phyloP scores from a whole-genome alignment of 139 green algal species.

The Axilococcus clingmanii region DNA sequence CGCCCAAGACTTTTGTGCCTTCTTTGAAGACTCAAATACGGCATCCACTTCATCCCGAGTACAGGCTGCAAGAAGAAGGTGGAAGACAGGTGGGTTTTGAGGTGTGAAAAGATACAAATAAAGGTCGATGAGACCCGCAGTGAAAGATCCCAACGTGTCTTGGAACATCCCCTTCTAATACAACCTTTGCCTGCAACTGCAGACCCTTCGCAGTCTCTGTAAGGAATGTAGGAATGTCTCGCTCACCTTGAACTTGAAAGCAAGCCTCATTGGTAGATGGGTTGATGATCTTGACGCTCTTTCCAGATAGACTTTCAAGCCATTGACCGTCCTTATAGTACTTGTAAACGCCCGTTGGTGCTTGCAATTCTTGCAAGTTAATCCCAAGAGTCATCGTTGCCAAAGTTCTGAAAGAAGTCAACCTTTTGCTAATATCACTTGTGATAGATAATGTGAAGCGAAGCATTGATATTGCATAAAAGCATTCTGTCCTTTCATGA shows the following conservation, averaged over 20 bases:
- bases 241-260: conserved; percentile 68
- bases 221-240: not conserved
- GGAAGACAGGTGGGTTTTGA: not conserved
- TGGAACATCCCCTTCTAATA: not conserved
- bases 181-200: too few relatives aligned
- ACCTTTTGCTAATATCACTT: too few relatives aligned
- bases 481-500: too few relatives aligned
- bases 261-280: conserved; percentile 49
- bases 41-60: conserved; percentile 80
- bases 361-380: conserved; percentile 28
- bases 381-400: conserved; percentile 6
- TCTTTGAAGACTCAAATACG: conserved; percentile 63
- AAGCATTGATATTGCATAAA: too few relatives aligned
- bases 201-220: too few relatives aligned
- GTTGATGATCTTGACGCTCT: conserved; percentile 61
- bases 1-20: conserved; percentile 75
- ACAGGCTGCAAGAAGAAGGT: conserved; percentile 55
- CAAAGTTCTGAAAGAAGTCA: too few relatives aligned
- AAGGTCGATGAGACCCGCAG: not conserved
- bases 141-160: not conserved
- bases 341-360: conserved; percentile 51
- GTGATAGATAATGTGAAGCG: too few relatives aligned
- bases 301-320: conserved; percentile 54
- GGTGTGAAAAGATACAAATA: too few relatives aligned
- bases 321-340: conserved; percentile 73